Conservation (phyloP, 2,329 filamentous ascomycete genomes). For the Diaporthe citriasiana region DNA sequence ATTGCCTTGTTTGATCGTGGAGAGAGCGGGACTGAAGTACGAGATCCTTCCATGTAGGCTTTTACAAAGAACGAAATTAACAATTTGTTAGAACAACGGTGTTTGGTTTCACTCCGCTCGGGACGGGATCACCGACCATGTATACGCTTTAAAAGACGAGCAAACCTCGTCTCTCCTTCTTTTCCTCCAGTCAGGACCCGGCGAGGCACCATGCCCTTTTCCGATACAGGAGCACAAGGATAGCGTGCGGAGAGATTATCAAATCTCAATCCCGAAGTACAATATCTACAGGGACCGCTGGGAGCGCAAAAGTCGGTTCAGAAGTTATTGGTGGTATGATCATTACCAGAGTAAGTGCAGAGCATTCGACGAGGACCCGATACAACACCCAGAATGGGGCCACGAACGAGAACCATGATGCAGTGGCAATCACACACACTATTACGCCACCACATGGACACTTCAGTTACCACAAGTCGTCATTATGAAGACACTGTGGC, state of each 20-base stretch:
- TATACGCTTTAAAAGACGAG: background rate
- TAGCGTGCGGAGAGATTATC: background rate
- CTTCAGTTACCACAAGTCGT: too few relatives aligned
- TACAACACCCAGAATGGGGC: background rate
- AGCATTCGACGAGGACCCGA: background rate
- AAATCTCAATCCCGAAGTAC: background rate
- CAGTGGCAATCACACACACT: background rate
- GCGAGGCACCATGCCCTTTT: background rate
- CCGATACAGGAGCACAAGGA: background rate
- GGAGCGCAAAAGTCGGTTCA: background rate
- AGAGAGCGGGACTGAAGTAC: background rate
- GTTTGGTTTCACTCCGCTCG: background rate
- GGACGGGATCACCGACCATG: background rate
- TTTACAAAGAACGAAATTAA: background rate
- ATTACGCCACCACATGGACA: too few relatives aligned
- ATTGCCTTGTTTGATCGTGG: background rate
- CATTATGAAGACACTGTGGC: too few relatives aligned
- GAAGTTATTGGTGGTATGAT: background rate
- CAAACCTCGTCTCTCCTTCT: background rate
- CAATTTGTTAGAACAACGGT: background rate
- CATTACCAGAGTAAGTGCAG: background rate
- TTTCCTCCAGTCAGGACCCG: background rate
- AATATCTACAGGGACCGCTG: constrained; percentile 22
- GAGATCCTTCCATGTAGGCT: background rate
- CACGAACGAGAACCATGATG: background rate